Base-by-base conservation (phyloP, 2,329 filamentous ascomycete genomes). In the Knoxdaviesia proteae region DNA sequence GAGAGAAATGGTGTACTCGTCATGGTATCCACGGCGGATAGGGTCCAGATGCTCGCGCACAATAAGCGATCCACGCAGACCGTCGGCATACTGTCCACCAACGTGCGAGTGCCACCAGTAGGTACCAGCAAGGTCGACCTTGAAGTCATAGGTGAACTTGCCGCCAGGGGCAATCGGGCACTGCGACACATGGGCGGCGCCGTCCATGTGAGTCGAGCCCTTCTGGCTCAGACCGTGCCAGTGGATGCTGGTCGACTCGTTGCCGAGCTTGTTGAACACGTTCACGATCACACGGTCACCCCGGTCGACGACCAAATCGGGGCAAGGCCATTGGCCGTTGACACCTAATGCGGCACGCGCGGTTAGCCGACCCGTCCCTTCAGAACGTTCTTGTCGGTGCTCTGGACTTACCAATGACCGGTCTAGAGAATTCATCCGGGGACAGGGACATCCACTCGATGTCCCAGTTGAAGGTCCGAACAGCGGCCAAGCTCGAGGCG, bases 341-440 rank as follows among this genome's bases (percentile, higher is more conserved):
- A 80, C 70, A 8, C 71, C 80, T 54, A 87, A 81, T 4, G 70
- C 69, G n/a, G 73, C 67, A 32, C 80, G 68, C 29, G 7, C 37
- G 8, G 6, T 7, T 8, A 39, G 6, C 7, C 7, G 8, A 20
- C 8, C 37, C 7, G 20, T 7, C 6, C 7, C 7, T 39, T 7
- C 37, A 39, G 37, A 29, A 7, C 6, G 37, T 7, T 7, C 20
- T 7, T 7, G 8, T 7, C 9, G n/a, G n/a, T n/a, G n/a, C n/a
- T n/a, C n/a, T n/a, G n/a, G n/a, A 35, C 43, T 20, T 36, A 45
- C 44, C 44, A 11, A 45, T 45, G 20, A 43, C 44, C 5, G 44
- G 34, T 7, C 44, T 41, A n/a, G 40, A 7, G 31, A 41, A 38
- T 9, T 41, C 44, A 37, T 45, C 44, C 9, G 44, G 41, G 6